Evolutionary conservation across 768 basidiomycete species (phyloP), one percentile per base, ranked within the genome.

Genomic region (Podaxis pistillaris): DNA sequence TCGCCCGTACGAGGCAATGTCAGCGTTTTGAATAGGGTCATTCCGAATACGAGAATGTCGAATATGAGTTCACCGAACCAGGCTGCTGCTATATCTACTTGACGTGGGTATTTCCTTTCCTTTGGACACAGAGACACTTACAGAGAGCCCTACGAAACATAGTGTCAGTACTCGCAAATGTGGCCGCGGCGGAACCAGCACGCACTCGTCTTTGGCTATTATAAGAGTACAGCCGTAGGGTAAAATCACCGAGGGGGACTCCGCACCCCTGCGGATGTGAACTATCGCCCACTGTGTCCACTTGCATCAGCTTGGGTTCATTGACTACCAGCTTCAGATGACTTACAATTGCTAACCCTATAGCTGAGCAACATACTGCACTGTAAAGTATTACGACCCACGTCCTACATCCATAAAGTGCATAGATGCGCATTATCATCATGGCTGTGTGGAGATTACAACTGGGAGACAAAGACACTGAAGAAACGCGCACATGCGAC

Each of bases 51-150:
- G 19, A 76, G 54, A 22, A 75, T 60, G 63, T 81, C 80, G 59
- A 79, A 79, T 5, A 72, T 56, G 6, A 80, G 68, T 70, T 77
- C 69, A 19, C 71, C 74, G 17, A 69, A 70, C 79, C 79, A 81
- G 11, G 76, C 76, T 1, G 66, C 65, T 8, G 72, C 76, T 7
- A 78, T 63, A 11, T 71, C 76, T 79, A 49, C 1, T 22, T 30
- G 22, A 17, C 28, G 3, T 62, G 22, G 19, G 19, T 19, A 19
- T 46, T 17, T 17, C 19, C 44, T n/a, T 7, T 17, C 44, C 7
- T 46, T 38, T 26, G 22, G n/a, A n/a, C 33, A 8, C 44, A 15
- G 44, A 19, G n/a, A 46, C 44, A 17, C n/a, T 38, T 15, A 50
- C 49, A 26, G 26, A 50, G 49, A 24, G 49, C 49, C 12, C 49